phyloP scores from a whole-genome alignment of 1,139 yeast genomes.

The Cylindricascospora bacillispora region DNA sequence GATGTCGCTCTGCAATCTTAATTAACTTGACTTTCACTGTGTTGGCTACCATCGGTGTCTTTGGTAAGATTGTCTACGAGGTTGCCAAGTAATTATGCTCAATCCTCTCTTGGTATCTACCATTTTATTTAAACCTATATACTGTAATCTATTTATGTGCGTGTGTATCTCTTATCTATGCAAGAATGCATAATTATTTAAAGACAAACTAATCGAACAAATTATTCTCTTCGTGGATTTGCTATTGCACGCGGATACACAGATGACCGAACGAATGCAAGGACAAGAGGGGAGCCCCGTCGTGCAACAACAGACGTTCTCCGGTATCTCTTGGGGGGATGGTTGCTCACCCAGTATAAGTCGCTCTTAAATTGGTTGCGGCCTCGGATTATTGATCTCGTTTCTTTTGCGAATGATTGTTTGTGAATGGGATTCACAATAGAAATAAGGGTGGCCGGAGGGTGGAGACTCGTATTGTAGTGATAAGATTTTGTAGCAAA shows the following conservation, averaged over 20 bases:
- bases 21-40: conserved; percentile 9
- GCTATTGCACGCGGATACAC: not conserved
- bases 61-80: conserved; percentile 13
- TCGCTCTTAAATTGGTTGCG: too few relatives aligned
- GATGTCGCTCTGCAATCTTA: conserved; percentile 8
- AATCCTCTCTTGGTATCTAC: not conserved
- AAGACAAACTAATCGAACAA: not conserved
- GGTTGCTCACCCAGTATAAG: too few relatives aligned
- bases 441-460: too few relatives aligned
- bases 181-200: not conserved
- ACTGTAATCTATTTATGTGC: not conserved
- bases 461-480: too few relatives aligned
- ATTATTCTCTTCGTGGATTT: not conserved
- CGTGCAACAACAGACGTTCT: too few relatives aligned
- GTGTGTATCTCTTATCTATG: not conserved
- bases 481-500: too few relatives aligned
- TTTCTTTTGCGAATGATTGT: too few relatives aligned
- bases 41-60: conserved; percentile 10
- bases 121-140: not conserved
- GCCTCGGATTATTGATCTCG: too few relatives aligned
- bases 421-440: too few relatives aligned
- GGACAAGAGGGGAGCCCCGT: too few relatives aligned
- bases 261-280: not conserved
- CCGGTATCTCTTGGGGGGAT: too few relatives aligned
- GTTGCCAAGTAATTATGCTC: conserved; percentile 12